Evolutionary conservation across 345 rosid genomes (phyloP), one percentile per base, ranked within the genome.

Genomic region (Eucalyptus regnans): DNA sequence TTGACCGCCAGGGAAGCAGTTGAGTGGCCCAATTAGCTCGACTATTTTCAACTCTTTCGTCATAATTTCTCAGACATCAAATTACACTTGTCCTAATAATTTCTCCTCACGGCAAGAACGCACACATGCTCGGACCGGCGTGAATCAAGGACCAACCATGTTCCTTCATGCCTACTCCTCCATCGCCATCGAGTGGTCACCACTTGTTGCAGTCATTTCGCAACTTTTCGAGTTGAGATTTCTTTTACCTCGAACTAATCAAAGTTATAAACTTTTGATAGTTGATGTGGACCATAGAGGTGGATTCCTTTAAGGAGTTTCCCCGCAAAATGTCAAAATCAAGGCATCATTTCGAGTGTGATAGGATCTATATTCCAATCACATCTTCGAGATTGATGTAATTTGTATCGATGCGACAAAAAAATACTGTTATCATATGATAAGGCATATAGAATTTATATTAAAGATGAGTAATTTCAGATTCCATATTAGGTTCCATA

Each of bases 381-480:
- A 18, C 23, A 12, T 10, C 14, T 20, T 71, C 8, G 0, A 71
- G 8, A 20, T 6, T 2, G 27, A 20, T 9, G 4, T 18, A 9
- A 33, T 6, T 15, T 31, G 1, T 31, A 7, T 16, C 12, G 3
- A 15, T 5, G 3, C 0, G 7, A 16, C 22, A 5, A 66, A 1
- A 16, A 31, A 14, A 18, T 7, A 15, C 20, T 4, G 2, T 66
- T 16, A 66, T 31, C 20, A 31, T 4, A 31, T 16, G 22, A 16
- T 1, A 4, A 8, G 12, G 20, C 12, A 4, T 68, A 33, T 17
- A 68, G 0, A 66, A 31, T 66, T 31, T 4, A 9, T 8, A 3
- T 5, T 25, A 3, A 0, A 2, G 3, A 23, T 23, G 27, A 23
- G 0, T 5, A 0, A 23, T 56, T 56, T 1, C 0, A 9, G 0